Base-by-base conservation (phyloP, 2,329 filamentous ascomycete genomes). In the Colletotrichum lupini region DNA sequence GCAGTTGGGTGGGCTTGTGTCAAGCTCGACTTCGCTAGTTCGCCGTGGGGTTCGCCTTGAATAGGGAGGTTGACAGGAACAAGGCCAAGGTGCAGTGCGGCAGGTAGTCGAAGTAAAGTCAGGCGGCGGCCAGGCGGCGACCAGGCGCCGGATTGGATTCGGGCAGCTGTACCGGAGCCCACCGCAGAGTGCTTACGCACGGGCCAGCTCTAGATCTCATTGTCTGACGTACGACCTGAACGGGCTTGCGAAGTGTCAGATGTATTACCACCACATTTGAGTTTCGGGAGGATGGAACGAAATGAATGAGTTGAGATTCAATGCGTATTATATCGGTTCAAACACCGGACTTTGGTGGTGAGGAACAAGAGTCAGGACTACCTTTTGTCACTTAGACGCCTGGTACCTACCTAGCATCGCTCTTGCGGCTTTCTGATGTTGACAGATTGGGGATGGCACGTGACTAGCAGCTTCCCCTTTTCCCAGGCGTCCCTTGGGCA, bases 401-500 rank as follows among this genome's bases (percentile, higher is more conserved):
- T 4, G 19, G 14, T 68, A 6, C 24, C 16, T 42, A 42, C 19
- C 8, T 49, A 32, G 19, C 24, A 63, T 14, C 32, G 35, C 59
- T 57, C 19, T 37, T 12, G 53, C 28, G 14, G 22, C 55, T 37
- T 65, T 26, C 28, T 65, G n/a, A 14, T 30, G n/a, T 30, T 56
- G 16, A 12, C 30, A 28, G 32, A 11, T 16, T 57, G 59, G 6
- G 24, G 9, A 22, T 11, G 14, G 46, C 74, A 76, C 74, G 74
- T 76, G 74, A 76, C 67, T 16, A n/a, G 28, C 28, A 22, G 30
- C 30, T 72, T 56, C 73, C 69, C 69, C 69, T 72, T 68, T 72
- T 67, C 63, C 28, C 57, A 37, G 55, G 61, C 61, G 60, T 52
- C 12, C 32, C 61, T 59, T 67, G 60, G 72, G 24, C 37, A 71